Conservation (phyloP, 805 yeast species). For the Ogataea nitratoaversa region DNA sequence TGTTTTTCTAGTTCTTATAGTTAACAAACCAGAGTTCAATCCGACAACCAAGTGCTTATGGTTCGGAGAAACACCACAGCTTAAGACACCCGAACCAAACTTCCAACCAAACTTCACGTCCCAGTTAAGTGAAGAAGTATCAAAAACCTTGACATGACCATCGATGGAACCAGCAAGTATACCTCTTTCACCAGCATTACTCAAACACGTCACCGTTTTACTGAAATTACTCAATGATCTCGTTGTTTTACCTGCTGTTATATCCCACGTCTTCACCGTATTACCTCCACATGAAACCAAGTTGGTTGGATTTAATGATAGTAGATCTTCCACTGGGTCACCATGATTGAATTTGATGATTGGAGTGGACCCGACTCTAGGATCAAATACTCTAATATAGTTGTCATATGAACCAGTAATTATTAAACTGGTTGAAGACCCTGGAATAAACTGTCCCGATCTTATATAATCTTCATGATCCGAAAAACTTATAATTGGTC, state of each 20-base stretch:
- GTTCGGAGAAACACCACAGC: slow-evolving; percentile 86
- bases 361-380: slow-evolving; percentile 53
- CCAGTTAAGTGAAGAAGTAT: slow-evolving; percentile 66
- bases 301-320: slow-evolving; percentile 71
- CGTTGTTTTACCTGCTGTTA: slow-evolving; percentile 68
- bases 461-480: slow-evolving; percentile 88
- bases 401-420: slow-evolving; percentile 96
- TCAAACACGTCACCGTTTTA: slow-evolving; percentile 85
- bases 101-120: slow-evolving; percentile 96
- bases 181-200: slow-evolving; percentile 70
- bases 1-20: slow-evolving; percentile 83
- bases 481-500: slow-evolving; percentile 66
- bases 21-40: slow-evolving; percentile 79
- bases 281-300: slow-evolving; percentile 79
- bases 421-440: slow-evolving; percentile 62
- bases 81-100: slow-evolving; percentile 87
- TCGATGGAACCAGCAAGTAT: slow-evolving; percentile 91
- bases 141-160: slow-evolving; percentile 96
- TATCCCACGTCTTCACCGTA: slow-evolving; percentile 85
- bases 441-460: slow-evolving; percentile 66
- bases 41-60: slow-evolving; percentile 90
- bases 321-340: slow-evolving; percentile 80
- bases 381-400: slow-evolving; percentile 74
- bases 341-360: slow-evolving; percentile 65
- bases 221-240: slow-evolving; percentile 82